Evolutionary conservation across 495 filamentous ascomycete species (phyloP), one percentile per base, ranked within the genome.

Genomic region (Penicillium turbatum): DNA sequence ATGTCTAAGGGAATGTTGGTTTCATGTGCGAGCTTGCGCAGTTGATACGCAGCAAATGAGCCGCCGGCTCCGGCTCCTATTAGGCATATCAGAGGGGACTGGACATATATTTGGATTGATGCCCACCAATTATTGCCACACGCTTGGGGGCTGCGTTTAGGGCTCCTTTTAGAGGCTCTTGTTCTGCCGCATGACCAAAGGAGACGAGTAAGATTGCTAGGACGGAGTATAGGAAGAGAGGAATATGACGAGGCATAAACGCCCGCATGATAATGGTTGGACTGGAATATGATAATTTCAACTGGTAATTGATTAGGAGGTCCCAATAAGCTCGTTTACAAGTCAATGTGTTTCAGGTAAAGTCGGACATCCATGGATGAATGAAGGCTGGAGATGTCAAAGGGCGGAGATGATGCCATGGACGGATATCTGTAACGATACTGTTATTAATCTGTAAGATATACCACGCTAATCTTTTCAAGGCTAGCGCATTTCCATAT

Each of bases 61-160:
- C 93, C 95, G 15, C 80, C 95, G 41, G 93, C 85, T 21, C 93
- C 93, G 68, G 93, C 93, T 53, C 93, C 92, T 97, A 59, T 42
- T 42, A 13, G n/a, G 8, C 4, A 12, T 30, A 21, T 62, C 32
- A 60, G 52, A 35, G 30, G 7, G 7, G 15, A 9, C 3, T 16
- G 5, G 30, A 5, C 26, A 6, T 9, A 30, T 17, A 34, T 51
- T 29, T 63, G 48, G 13, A 13, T 24, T 34, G 4, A 30, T 36
- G 38, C 67, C 48, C 60, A 78, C 77, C 77, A 42, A 80, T 73
- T 34, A 80, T 62, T 51, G 77, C 77, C 7, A 80, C 70, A 48
- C 68, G 65, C 51, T 72, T 79, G 0, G 68, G 51, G 12, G 54
- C 26, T 24, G 54, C 37, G 38, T 64, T 51, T n/a, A 50, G 45